Base-by-base conservation (phyloP, 441 rosid genomes). In the Adansonia grandidieri region DNA sequence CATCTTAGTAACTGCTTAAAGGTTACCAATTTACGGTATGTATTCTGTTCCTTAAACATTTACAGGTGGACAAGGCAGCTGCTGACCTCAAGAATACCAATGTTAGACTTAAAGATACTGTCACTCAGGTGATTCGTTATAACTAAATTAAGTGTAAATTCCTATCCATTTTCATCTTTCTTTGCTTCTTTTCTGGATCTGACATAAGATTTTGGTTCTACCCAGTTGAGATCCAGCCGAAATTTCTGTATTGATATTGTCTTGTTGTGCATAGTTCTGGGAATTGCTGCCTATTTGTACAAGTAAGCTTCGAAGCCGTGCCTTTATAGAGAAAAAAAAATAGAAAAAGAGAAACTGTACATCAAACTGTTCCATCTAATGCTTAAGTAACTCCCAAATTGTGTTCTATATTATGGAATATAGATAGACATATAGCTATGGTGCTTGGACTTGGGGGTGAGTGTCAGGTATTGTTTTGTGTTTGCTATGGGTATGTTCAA, bases 261-360 rank as follows among this genome's bases (percentile, higher is more conserved):
- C 64, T 81, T 94, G 76, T 61, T 93, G 88, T 90, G 93, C 81
- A 89, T 94, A 78, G 89, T 96, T 63, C 84, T 96, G 66, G 97
- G 98, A 47, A 91, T 94, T n/a, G 98, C 98, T 65, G 98, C 99
- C 79, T 96, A 96, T 82, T 79, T 96, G 53, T 94, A 94, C 98
- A 92, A 96, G 99, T 94, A 88, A 91, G 96, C 72, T 82, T 69
- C 74, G 73, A 42, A 53, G 6, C 57, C 66, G 47, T 73, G 45
- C 44, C 20, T 70, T 70, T 50, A 6, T 70, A 14, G 50, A 70
- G 58, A 50, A 22, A 22, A 24, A 28, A 61, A 61, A 28, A 28
- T 32, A 32, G 37, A 9, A 50, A 22, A 8, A 24, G 1, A 24
- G 44, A 65, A 48, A 48, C 19, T 7, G 24, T 42, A 22, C 51